Evolutionary conservation across 2,329 filamentous ascomycete genomes (phyloP).

Genomic region (Fusarium kyushuense): DNA sequence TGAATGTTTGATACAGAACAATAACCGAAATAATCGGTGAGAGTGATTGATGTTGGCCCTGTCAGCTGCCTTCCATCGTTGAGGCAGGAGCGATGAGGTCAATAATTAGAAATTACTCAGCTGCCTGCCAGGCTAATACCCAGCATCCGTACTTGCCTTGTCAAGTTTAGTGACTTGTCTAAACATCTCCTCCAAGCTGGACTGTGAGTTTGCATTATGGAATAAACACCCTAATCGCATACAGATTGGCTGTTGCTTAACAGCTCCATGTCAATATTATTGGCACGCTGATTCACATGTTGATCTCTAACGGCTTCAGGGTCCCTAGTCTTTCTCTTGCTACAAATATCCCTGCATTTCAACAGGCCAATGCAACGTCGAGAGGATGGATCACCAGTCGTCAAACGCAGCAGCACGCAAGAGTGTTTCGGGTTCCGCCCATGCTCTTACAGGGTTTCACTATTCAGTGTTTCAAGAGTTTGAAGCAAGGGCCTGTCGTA

Average conservation of each 20-base stretch:
- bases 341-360: slow-evolving; percentile 16
- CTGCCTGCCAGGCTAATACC: not conserved
- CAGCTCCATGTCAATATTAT: not conserved
- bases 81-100: not conserved
- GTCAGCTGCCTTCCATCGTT: not conserved
- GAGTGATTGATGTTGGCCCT: no score
- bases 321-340: slow-evolving; percentile 4
- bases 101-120: not conserved
- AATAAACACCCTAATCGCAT: not conserved
- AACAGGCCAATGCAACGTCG: slow-evolving; percentile 14
- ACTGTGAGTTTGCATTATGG: not conserved
- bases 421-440: slow-evolving; percentile 32
- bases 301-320: slow-evolving; percentile 23
- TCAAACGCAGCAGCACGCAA: slow-evolving; percentile 36
- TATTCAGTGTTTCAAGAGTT: slow-evolving; percentile 41
- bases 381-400: slow-evolving; percentile 28
- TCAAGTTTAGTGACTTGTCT: not conserved
- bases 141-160: not conserved
- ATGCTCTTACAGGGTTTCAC: slow-evolving; percentile 36
- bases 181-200: not conserved
- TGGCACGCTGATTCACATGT: slow-evolving; percentile 13
- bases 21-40: not conserved
- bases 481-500: slow-evolving; percentile 24
- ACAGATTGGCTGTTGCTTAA: not conserved
- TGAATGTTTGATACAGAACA: not conserved